phyloP scores from a whole-genome alignment of 208 protist genomes.

The Leishmania aethiopica region DNA sequence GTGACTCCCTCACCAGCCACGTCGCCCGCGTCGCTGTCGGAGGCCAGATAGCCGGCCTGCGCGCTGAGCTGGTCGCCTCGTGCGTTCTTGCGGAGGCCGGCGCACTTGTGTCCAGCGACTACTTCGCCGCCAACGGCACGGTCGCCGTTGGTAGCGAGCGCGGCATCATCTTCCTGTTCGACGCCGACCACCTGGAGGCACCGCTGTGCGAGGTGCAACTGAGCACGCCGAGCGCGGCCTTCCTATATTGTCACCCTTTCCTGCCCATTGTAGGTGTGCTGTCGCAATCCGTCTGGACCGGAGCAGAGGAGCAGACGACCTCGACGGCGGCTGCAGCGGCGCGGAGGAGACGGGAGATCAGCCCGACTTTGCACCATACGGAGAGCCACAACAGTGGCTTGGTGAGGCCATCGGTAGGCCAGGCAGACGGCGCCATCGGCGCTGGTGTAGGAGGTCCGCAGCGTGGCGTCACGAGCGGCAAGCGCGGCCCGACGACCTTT shows the following conservation, averaged over 20 bases:
- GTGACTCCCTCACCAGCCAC: conserved; percentile 18
- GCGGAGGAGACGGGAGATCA: conserved; percentile 2
- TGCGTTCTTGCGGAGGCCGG: conserved; percentile 48
- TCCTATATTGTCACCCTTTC: conserved; percentile 83
- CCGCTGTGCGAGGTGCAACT: conserved; percentile 52
- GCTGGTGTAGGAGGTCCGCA: background rate
- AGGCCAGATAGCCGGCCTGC: conserved; percentile 43
- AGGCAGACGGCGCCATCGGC: background rate
- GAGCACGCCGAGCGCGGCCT: conserved; percentile 26
- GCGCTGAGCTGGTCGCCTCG: conserved; percentile 31
- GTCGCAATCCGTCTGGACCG: conserved; percentile 34
- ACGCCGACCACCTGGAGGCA: conserved; percentile 42
- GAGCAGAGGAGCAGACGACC: background rate
- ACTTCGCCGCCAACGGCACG: conserved; percentile 61
- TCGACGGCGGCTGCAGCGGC: background rate
- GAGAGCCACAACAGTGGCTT: background rate
- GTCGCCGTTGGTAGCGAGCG: conserved; percentile 64
- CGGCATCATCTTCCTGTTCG: conserved; percentile 53
- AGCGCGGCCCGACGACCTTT: background rate
- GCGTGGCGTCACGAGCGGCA: background rate
- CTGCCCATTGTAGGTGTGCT: conserved; percentile 69
- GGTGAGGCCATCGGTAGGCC: background rate
- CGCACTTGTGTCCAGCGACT: conserved; percentile 70
- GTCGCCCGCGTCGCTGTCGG: conserved; percentile 29
- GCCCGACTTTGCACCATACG: background rate